Evolutionary conservation across 176 grass and related monocot genomes (phyloP), one percentile per base, ranked within the genome.

Genomic region (Alloteropsis semialata): DNA sequence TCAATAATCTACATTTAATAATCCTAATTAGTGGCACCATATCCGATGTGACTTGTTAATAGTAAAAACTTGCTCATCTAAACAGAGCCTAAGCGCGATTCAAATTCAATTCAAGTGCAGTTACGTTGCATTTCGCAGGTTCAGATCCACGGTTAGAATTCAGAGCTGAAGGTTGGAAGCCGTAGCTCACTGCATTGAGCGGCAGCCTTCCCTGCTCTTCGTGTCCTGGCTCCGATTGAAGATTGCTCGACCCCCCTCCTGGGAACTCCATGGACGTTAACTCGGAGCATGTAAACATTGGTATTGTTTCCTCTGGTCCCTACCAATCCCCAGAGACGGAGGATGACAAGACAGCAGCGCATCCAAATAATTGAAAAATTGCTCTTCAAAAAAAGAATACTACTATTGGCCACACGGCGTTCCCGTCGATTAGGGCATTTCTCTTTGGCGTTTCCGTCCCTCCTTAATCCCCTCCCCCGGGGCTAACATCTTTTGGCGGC

Each of bases 341-440:
- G 22, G n/a, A 25, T 73, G 75, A 88, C 74, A 78, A 44, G 27
- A 53, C 41, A 22, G 53, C 28, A 29, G 33, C 44, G 64, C 74
- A 78, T 57, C 77, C 80, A 41, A 77, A 53, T 63, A 17, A n/a
- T 6, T 22, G 29, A 24, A 25, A 19, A 12, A 3, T 16, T 1
- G 4, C 28, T 49, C 34, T 36, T n/a, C n/a, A n/a, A n/a, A n/a
- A n/a, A n/a, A n/a, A n/a, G n/a, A n/a, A n/a, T n/a, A n/a, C n/a
- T n/a, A n/a, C n/a, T n/a, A n/a, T n/a, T n/a, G n/a, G 65, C 5
- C 46, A 36, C 36, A 2, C 5, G 12, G 32, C 55, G 8, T 32
- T 41, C 34, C 62, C 19, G 79, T 60, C 18, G 39, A 25, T 43
- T 24, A 30, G 37, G 17, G 27, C 6, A 29, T 36, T 46, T 48